A percentile compares a stretch with the other conserved stretches of the same genome.
Evolutionary conservation across 768 basidiomycete species (phyloP).

Genomic region (Hydnum rufescens): DNA sequence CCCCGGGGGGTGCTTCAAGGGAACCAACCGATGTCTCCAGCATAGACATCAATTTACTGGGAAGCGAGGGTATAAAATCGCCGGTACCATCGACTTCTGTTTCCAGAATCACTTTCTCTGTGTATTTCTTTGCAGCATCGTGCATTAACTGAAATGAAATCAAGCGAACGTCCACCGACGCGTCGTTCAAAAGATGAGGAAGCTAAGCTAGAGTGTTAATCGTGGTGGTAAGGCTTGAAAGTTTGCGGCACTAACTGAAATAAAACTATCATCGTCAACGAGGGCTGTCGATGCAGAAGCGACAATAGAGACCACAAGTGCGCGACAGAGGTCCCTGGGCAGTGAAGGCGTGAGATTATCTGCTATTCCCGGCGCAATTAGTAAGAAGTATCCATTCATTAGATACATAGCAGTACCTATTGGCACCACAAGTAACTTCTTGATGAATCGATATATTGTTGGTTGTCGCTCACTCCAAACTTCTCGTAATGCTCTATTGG

Average conservation of each 20-base stretch:
- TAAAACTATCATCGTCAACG: not conserved
- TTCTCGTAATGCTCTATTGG: conserved; percentile 55
- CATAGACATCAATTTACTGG: conserved; percentile 43
- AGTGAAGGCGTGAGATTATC: conserved; percentile 20
- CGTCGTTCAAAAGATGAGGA: conserved; percentile 55
- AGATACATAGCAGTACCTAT: too few relatives aligned
- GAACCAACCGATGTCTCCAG: conserved; percentile 18
- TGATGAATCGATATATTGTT: conserved; percentile 34
- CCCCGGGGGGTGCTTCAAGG: not conserved
- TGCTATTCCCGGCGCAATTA: too few relatives aligned
- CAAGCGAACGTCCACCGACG: conserved; percentile 44
- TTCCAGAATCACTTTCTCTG: conserved; percentile 73
- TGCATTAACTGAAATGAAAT: conserved; percentile 57
- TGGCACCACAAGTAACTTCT: conserved; percentile 34
- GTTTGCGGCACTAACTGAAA: not conserved
- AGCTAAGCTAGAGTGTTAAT: conserved; percentile 29
- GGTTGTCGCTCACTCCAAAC: conserved; percentile 43
- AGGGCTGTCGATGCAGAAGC: conserved; percentile 37
- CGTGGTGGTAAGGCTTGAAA: not conserved
- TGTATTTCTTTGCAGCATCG: conserved; percentile 48
- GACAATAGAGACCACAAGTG: conserved; percentile 46
- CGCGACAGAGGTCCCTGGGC: conserved; percentile 48
- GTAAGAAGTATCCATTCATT: too few relatives aligned
- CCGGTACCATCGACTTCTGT: conserved; percentile 59
- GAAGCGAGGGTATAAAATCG: conserved; percentile 32